Conservation (phyloP, 2,329 filamentous ascomycete species). For the Xylaria sp. region DNA sequence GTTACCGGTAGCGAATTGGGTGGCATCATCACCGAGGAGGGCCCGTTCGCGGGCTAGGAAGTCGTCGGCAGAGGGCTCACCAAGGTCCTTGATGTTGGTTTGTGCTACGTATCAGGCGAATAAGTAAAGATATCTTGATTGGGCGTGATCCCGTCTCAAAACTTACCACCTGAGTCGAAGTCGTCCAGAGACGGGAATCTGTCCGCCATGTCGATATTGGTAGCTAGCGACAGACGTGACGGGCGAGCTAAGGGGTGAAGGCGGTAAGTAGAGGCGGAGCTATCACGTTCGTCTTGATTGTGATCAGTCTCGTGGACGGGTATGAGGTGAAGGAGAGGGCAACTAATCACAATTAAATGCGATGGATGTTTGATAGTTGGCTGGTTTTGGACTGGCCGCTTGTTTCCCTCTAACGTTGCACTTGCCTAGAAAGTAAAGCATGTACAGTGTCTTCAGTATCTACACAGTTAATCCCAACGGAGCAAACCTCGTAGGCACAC, state of each 20-base stretch:
- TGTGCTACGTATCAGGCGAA: conserved; percentile 63
- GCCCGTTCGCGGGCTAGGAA: conserved; percentile 94
- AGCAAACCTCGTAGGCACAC: background rate
- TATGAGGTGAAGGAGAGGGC: background rate
- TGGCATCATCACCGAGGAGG: conserved; percentile 88
- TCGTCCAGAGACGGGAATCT: conserved; percentile 83
- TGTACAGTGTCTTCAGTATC: conserved; percentile 14
- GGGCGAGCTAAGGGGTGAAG: conserved; percentile 2
- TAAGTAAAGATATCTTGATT: conserved; percentile 16
- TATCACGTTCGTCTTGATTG: background rate
- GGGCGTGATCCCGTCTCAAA: conserved; percentile 4
- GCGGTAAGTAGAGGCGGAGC: background rate
- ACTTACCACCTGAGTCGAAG: conserved; percentile 73
- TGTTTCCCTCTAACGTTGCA: conserved; percentile 18
- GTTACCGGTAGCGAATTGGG: conserved; percentile 83
- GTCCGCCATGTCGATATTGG: conserved; percentile 77
- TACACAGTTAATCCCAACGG: background rate
- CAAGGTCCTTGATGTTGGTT: conserved; percentile 70
- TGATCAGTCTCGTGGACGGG: background rate
- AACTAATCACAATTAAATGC: background rate
- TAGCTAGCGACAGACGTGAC: conserved; percentile 12
- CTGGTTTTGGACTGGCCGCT: conserved; percentile 3
- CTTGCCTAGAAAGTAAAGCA: conserved; percentile 15
- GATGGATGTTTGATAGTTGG: conserved; percentile 21
- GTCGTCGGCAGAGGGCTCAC: conserved; percentile 75